A percentile compares a stretch with the other conserved stretches of the same genome.
Conservation (phyloP, 306 rosid genomes). For the Lagenaria siceraria region DNA sequence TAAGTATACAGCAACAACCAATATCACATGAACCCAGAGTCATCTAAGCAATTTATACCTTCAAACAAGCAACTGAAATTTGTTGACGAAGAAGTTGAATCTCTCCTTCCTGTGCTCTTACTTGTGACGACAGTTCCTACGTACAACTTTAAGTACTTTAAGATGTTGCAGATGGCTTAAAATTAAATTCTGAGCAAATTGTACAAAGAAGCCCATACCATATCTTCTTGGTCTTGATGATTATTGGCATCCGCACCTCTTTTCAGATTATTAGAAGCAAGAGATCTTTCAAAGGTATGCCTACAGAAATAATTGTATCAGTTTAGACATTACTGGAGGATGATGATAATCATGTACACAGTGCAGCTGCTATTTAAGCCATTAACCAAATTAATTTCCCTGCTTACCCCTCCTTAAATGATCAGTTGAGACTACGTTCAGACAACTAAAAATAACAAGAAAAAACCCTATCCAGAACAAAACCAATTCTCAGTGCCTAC, state of each 20-base stretch:
- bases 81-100: slow-evolving; percentile 71
- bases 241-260: slow-evolving; percentile 31
- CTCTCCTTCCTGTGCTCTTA: slow-evolving; percentile 65
- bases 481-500: not conserved
- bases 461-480: not conserved
- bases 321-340: not conserved
- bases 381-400: not conserved
- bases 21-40: not conserved
- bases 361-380: not conserved
- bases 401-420: not conserved
- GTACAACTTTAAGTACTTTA: slow-evolving; percentile 16
- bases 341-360: not conserved
- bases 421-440: not conserved
- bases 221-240: slow-evolving; percentile 46
- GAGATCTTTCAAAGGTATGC: slow-evolving; percentile 28
- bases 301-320: slow-evolving; percentile 18
- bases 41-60: slow-evolving; percentile 30
- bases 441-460: not conserved
- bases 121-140: slow-evolving; percentile 65
- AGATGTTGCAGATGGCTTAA: slow-evolving; percentile 10
- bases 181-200: not conserved
- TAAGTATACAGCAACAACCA: not conserved
- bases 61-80: slow-evolving; percentile 58
- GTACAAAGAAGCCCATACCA: slow-evolving; percentile 25
- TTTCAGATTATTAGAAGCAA: slow-evolving; percentile 33